These are phyloP conservation scores for Graphiopsis chlorocephala DNA, from an alignment of 2,329 filamentous ascomycete species.

Conservation along the genomic window DNA sequence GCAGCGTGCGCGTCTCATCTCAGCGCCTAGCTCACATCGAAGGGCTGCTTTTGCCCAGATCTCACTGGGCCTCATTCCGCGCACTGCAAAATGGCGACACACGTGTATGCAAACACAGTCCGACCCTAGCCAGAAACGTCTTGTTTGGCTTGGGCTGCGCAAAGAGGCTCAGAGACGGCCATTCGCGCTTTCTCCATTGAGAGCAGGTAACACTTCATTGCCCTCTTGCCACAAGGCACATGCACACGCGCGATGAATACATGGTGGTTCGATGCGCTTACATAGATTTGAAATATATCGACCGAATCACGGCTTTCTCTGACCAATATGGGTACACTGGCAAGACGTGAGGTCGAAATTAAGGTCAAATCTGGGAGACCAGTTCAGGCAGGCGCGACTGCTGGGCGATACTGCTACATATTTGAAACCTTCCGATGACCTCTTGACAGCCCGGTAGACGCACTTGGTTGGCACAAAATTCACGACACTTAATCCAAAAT, in stretches of 20 bases:
- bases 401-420: not conserved
- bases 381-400: not conserved
- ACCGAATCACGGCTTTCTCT: not conserved
- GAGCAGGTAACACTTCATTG: not conserved
- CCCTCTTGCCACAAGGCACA: not conserved
- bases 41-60: not conserved
- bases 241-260: not conserved
- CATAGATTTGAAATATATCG: not conserved
- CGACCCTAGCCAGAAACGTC: not conserved
- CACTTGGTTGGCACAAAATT: not conserved
- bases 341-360: constrained; percentile 1
- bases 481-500: not conserved
- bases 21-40: not conserved
- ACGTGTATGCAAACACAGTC: not conserved
- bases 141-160: not conserved
- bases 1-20: not conserved
- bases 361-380: not conserved
- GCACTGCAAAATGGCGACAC: not conserved
- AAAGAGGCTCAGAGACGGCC: not conserved
- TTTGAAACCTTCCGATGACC: not conserved
- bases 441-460: not conserved
- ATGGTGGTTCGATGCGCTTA: not conserved
- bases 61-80: not conserved
- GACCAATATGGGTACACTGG: not conserved
- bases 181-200: not conserved